These are phyloP conservation scores for Acrocalymma vagum DNA, from an alignment of 2,329 filamentous ascomycete genomes.

Conservation along the genomic window DNA sequence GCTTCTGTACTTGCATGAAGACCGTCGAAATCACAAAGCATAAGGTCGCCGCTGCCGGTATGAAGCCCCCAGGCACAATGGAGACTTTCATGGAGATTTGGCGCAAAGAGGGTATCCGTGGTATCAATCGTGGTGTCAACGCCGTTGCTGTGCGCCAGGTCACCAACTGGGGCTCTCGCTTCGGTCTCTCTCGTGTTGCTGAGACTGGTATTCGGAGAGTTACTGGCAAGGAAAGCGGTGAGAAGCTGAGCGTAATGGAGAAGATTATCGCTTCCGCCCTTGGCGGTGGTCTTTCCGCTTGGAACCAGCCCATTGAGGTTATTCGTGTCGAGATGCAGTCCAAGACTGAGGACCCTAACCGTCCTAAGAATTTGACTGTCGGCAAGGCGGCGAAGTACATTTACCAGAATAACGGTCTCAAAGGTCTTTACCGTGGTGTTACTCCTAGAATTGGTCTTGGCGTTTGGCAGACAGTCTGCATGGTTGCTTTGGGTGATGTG, in stretches of 20 bases:
- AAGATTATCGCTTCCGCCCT: slow-evolving; percentile 88
- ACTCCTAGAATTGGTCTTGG: slow-evolving; percentile 92
- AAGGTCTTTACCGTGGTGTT: slow-evolving; percentile 95
- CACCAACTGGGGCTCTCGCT: slow-evolving; percentile 98
- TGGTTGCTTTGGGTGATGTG: slow-evolving; percentile 99
- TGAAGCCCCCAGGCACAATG: slow-evolving; percentile 89
- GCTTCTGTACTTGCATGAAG: slow-evolving; percentile 99
- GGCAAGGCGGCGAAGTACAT: slow-evolving; percentile 85
- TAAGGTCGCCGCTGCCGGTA: slow-evolving; percentile 85
- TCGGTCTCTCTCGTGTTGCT: slow-evolving; percentile 90
- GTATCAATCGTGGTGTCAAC: slow-evolving; percentile 99
- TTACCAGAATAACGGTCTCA: slow-evolving; percentile 85
- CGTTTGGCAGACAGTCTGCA: slow-evolving; percentile 99
- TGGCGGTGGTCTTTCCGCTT: slow-evolving; percentile 93
- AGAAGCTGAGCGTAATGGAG: slow-evolving; percentile 81
- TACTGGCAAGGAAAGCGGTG: slow-evolving; percentile 79
- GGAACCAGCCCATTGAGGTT: slow-evolving; percentile 99
- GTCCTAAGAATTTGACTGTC: slow-evolving; percentile 98
- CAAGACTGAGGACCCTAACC: slow-evolving; percentile 97
- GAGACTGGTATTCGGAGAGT: slow-evolving; percentile 84
- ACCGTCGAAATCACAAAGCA: slow-evolving; percentile 99
- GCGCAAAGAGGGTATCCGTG: slow-evolving; percentile 88
- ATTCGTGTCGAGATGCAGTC: slow-evolving; percentile 99
- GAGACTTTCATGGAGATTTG: slow-evolving; percentile 98
- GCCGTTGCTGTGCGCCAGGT: slow-evolving; percentile 98